These are phyloP conservation scores for Hypomyces perniciosus DNA, from an alignment of 2,329 filamentous ascomycete genomes.

Conservation along the genomic window DNA sequence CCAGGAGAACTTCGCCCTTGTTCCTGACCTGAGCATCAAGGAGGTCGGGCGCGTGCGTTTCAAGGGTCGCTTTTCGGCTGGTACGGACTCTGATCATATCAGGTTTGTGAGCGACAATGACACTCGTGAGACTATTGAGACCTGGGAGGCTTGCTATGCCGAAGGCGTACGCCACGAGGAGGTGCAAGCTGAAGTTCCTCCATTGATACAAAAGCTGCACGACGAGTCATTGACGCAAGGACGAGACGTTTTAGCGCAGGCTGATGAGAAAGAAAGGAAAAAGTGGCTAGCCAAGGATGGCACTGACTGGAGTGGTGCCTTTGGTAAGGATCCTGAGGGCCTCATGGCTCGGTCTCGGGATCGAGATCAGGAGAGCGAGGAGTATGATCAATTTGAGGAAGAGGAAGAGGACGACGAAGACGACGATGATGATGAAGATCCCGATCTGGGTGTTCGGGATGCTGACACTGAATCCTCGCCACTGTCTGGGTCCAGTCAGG, in stretches of 20 bases:
- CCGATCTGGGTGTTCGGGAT: slow-evolving; percentile 56
- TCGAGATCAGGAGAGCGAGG: slow-evolving; percentile 29
- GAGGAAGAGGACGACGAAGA: slow-evolving; percentile 28
- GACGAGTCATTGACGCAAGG: slow-evolving; percentile 74
- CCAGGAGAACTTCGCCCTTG: slow-evolving; percentile 61
- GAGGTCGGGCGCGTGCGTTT: slow-evolving; percentile 80
- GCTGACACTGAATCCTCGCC: slow-evolving; percentile 31
- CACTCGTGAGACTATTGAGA: slow-evolving; percentile 86
- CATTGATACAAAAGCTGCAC: slow-evolving; percentile 67
- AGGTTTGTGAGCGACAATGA: slow-evolving; percentile 81
- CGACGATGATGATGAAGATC: slow-evolving; percentile 33
- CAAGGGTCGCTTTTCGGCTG: slow-evolving; percentile 76
- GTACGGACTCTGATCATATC: slow-evolving; percentile 81
- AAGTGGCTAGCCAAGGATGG: slow-evolving; percentile 76
- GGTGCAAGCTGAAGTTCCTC: slow-evolving; percentile 68
- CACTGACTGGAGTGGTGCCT: slow-evolving; percentile 81
- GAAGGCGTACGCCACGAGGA: slow-evolving; percentile 73
- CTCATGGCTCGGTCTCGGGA: slow-evolving; percentile 31
- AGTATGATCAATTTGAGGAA: slow-evolving; percentile 35
- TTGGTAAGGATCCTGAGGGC: slow-evolving; percentile 66
- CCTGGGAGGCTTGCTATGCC: slow-evolving; percentile 84
- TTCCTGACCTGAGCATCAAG: slow-evolving; percentile 70
- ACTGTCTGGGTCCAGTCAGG: neutral
- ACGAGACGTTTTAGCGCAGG: slow-evolving; percentile 71
- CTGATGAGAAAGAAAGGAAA: slow-evolving; percentile 63